phyloP scores from a whole-genome alignment of 768 basidiomycete species.

The Scleroderma bovista region DNA sequence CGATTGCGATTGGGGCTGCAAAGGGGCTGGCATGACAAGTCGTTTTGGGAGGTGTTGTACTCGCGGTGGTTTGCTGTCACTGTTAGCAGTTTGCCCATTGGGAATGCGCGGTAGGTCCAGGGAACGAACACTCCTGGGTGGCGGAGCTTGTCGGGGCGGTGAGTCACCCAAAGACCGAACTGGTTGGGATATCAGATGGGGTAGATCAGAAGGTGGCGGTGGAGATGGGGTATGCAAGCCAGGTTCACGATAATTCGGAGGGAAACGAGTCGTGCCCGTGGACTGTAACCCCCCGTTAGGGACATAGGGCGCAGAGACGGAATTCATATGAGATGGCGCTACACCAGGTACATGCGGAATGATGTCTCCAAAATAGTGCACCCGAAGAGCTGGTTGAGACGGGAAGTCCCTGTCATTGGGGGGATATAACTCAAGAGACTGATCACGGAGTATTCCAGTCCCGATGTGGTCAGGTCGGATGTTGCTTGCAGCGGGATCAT shows the following conservation, averaged over 20 bases:
- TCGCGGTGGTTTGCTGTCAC: constrained; percentile 12
- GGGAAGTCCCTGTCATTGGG: constrained; percentile 1
- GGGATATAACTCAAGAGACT: background rate
- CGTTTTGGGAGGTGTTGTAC: constrained; percentile 49
- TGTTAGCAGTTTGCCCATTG: constrained; percentile 4
- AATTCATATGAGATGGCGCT: constrained; percentile 6
- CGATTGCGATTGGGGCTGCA: constrained; percentile 32
- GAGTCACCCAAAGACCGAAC: constrained; percentile 3
- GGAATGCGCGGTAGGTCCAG: constrained; percentile 5
- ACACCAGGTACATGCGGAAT: constrained; percentile 5
- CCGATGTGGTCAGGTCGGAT: constrained; percentile 8
- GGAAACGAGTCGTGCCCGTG: constrained; percentile 11
- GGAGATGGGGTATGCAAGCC: constrained; percentile 1
- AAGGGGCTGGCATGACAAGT: constrained; percentile 70
- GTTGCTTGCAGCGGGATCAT: constrained; percentile 1
- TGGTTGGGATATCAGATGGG: constrained; percentile 1
- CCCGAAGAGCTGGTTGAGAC: constrained; percentile 11
- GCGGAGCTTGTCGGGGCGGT: background rate
- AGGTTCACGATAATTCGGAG: constrained; percentile 20
- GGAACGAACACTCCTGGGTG: constrained; percentile 8
- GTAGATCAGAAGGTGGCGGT: constrained; percentile 7
- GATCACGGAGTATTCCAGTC: constrained; percentile 10
- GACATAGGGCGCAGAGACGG: constrained; percentile 11
- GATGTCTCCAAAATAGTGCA: constrained; percentile 8
- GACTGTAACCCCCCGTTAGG: constrained; percentile 7